phyloP scores from a whole-genome alignment of 2,329 filamentous ascomycete species.

The Fusarium concolor region DNA sequence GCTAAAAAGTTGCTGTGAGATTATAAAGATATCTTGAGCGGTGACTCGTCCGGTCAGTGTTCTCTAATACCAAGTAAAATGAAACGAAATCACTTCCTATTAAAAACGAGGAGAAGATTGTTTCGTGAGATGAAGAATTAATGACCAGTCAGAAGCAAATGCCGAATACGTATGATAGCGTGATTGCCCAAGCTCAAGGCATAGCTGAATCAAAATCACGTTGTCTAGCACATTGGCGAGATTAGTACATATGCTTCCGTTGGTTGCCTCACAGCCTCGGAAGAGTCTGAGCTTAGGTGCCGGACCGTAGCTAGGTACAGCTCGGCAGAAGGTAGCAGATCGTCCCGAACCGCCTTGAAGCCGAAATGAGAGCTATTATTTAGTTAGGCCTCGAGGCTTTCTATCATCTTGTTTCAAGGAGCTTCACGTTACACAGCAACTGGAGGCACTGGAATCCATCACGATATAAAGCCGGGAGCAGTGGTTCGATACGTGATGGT shows the following conservation, averaged over 20 bases:
- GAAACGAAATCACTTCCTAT: background rate
- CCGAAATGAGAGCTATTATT: slow-evolving; percentile 7
- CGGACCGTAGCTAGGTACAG: slow-evolving; percentile 4
- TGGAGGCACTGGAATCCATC: background rate
- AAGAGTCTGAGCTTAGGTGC: slow-evolving; percentile 8
- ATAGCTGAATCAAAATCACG: slow-evolving; percentile 26
- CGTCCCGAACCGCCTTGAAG: slow-evolving; percentile 32
- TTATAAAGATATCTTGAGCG: background rate
- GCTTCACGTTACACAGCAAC: background rate
- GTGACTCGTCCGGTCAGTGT: background rate
- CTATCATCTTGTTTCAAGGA: background rate
- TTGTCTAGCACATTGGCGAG: slow-evolving; percentile 37
- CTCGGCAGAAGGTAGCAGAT: slow-evolving; percentile 33
- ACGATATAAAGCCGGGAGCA: slow-evolving; percentile 29
- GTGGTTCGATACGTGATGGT: slow-evolving; percentile 19
- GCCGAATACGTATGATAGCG: background rate
- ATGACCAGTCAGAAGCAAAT: background rate
- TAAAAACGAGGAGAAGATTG: background rate
- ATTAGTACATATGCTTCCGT: slow-evolving; percentile 13
- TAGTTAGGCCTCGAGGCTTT: background rate
- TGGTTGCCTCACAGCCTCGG: slow-evolving; percentile 26
- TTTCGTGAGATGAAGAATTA: background rate
- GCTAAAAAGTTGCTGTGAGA: background rate
- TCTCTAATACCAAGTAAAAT: background rate
- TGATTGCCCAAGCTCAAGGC: slow-evolving; percentile 16